Evolutionary conservation across 177 flowering plant species (phyloP).

Genomic region (Tripterygium wilfordii): DNA sequence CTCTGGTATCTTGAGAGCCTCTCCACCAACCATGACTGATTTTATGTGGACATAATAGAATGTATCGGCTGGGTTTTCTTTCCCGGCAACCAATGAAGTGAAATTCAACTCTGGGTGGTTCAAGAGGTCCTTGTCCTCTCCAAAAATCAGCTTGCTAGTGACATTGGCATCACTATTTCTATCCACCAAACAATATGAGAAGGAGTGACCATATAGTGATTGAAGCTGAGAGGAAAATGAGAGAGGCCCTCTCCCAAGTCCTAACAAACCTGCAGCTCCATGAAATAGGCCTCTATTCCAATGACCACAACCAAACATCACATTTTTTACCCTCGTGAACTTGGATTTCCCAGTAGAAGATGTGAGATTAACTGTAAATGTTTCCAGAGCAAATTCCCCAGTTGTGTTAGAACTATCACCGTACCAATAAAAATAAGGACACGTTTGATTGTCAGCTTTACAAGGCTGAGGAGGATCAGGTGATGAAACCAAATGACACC

Average conservation of each 20-base stretch:
- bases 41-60: conserved; percentile 43
- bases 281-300: conserved; percentile 95
- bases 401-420: conserved; percentile 94
- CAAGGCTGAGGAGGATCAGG: conserved; percentile 67
- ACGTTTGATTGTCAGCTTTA: conserved; percentile 40
- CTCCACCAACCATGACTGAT: conserved; percentile 58
- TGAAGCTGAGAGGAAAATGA: conserved; percentile 90
- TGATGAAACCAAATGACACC: conserved; percentile 62
- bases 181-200: conserved; percentile 90
- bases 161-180: conserved; percentile 70
- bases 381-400: conserved; percentile 81
- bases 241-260: conserved; percentile 85
- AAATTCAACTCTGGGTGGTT: conserved; percentile 58
- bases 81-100: conserved; percentile 55
- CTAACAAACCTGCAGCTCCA: conserved; percentile 91
- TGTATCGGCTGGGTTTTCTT: conserved; percentile 68
- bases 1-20: conserved; percentile 57
- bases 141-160: conserved; percentile 84
- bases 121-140: conserved; percentile 62
- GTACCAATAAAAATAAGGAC: conserved; percentile 91
- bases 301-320: conserved; percentile 98
- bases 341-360: conserved; percentile 33
- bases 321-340: conserved; percentile 51
- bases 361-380: conserved; percentile 82
- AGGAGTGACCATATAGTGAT: conserved; percentile 73